phyloP scores from a whole-genome alignment of 768 basidiomycete species.

The Lepiota brunneoincarnata region DNA sequence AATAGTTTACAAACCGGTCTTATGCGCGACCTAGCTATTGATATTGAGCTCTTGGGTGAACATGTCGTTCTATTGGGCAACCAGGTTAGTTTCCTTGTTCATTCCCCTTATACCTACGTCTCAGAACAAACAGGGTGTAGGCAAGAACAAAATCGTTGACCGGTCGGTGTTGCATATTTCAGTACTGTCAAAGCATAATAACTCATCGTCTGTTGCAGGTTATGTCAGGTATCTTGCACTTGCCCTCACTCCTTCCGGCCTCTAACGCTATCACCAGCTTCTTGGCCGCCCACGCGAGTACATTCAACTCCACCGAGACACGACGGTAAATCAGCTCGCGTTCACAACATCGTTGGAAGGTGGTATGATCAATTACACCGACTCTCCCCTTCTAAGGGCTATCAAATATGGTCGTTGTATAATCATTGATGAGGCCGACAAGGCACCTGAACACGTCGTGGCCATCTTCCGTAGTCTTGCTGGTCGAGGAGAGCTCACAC shows the following conservation, averaged over 20 bases:
- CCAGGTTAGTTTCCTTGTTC: constrained; percentile 38
- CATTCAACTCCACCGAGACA: constrained; percentile 67
- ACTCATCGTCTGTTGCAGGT: constrained; percentile 20
- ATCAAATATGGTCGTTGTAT: constrained; percentile 61
- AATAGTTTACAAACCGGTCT: constrained; percentile 66
- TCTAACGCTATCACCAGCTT: constrained; percentile 33
- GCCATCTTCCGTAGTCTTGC: constrained; percentile 70
- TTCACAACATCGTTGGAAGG: constrained; percentile 60
- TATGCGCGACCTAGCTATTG: constrained; percentile 64
- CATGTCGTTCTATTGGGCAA: constrained; percentile 68
- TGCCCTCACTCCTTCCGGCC: not conserved
- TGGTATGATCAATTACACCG: constrained; percentile 57
- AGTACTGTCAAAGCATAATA: not conserved
- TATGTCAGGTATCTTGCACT: constrained; percentile 47
- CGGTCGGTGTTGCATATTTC: constrained; percentile 30
- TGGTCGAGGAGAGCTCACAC: constrained; percentile 59
- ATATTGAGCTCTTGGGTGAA: constrained; percentile 58
- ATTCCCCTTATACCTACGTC: not conserved
- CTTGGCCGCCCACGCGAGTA: constrained; percentile 64
- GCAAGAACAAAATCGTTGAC: constrained; percentile 71
- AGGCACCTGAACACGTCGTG: constrained; percentile 71
- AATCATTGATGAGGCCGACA: constrained; percentile 71
- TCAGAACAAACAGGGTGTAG: constrained; percentile 49
- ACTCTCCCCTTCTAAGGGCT: constrained; percentile 66
- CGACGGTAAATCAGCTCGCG: constrained; percentile 70